phyloP scores from a whole-genome alignment of 1,284 basidiomycete genomes.

The Heterobasidion irregulare region DNA sequence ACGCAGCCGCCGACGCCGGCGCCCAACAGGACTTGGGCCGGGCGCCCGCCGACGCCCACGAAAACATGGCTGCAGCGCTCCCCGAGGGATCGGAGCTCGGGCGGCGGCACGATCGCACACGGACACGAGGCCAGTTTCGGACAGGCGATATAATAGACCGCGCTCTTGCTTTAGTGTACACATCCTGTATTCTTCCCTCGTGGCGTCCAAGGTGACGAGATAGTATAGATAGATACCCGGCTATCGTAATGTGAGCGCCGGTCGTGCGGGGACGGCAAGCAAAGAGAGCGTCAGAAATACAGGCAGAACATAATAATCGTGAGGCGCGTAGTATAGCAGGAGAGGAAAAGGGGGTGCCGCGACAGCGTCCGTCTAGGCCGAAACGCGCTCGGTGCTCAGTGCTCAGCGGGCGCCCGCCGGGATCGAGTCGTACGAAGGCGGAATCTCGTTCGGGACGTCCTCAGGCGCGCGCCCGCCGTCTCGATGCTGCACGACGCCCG shows the following conservation, averaged over 20 bases:
- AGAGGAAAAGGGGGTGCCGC: neutral
- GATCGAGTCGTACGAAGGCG: slow-evolving; percentile 27
- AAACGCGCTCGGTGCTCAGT: neutral
- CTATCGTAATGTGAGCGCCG: too few relatives aligned
- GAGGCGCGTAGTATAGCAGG: neutral
- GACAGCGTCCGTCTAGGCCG: neutral
- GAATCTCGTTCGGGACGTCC: slow-evolving; percentile 21
- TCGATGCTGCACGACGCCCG: slow-evolving; percentile 6
- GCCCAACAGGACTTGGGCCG: slow-evolving; percentile 5
- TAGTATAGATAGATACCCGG: too few relatives aligned
- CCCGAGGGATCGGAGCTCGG: neutral
- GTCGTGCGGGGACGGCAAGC: neutral
- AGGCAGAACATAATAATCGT: neutral
- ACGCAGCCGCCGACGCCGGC: slow-evolving; percentile 12
- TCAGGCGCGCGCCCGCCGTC: slow-evolving; percentile 12
- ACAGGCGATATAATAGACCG: neutral
- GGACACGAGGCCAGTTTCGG: neutral
- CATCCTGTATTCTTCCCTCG: too few relatives aligned
- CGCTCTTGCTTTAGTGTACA: neutral
- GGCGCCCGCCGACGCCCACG: neutral
- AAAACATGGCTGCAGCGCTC: slow-evolving; percentile 8
- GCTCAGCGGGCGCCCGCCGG: slow-evolving; percentile 17
- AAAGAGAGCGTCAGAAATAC: neutral
- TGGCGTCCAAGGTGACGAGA: too few relatives aligned
- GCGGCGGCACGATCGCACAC: neutral